phyloP scores from a whole-genome alignment of 129 eudicot species.

The Centaurea solstitialis region DNA sequence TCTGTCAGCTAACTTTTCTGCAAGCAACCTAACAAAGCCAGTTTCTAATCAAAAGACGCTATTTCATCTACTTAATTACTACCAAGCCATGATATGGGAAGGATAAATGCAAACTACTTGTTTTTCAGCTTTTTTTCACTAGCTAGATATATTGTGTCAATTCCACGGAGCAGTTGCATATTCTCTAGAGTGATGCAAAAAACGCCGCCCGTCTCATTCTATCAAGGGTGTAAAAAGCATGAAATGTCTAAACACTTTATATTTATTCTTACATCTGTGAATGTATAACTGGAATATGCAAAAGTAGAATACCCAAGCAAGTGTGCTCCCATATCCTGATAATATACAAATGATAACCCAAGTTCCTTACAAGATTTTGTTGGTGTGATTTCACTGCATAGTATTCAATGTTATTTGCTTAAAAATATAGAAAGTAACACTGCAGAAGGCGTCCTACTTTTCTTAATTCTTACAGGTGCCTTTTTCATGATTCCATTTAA shows the following conservation, averaged over 20 bases:
- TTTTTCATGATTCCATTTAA: slow-evolving; percentile 1
- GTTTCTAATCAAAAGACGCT: background rate
- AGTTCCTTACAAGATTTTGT: background rate
- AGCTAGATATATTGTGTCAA: background rate
- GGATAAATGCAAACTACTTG: background rate
- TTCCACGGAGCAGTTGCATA: background rate
- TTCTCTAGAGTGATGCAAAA: background rate
- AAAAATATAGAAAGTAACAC: background rate
- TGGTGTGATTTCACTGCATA: slow-evolving; percentile 1
- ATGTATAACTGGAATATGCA: slow-evolving; percentile 2
- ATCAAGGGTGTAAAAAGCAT: background rate
- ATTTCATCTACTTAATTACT: background rate
- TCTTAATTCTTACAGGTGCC: slow-evolving; percentile 2
- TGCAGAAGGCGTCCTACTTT: slow-evolving; percentile 14
- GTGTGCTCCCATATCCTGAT: slow-evolving; percentile 5
- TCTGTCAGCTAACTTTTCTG: background rate
- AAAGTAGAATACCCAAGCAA: slow-evolving; percentile 4
- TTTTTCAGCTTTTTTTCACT: background rate
- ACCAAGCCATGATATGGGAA: background rate
- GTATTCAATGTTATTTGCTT: slow-evolving; percentile 8
- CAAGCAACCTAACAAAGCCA: background rate
- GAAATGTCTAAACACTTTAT: background rate
- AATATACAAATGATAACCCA: slow-evolving; percentile 5
- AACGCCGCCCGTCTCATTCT: background rate
- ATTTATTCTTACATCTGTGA: background rate